These are phyloP conservation scores for Hypoxylon sp. DNA, from an alignment of 2,329 filamentous ascomycete species.

Conservation along the genomic window DNA sequence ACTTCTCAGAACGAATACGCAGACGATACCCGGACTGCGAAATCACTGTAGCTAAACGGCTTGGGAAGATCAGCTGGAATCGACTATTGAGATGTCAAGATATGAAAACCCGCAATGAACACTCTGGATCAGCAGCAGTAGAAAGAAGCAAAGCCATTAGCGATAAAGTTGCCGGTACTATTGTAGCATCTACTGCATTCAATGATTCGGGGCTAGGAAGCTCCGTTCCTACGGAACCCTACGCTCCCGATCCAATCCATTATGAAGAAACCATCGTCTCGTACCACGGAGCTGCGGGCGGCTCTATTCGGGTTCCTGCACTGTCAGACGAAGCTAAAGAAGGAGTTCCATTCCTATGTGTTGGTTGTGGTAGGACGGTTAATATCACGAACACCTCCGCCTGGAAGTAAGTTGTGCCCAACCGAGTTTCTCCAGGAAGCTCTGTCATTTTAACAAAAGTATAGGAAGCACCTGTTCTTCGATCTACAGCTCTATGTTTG, in stretches of 20 bases:
- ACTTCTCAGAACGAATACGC: not conserved
- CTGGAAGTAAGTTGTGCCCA: constrained; percentile 26
- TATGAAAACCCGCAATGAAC: not conserved
- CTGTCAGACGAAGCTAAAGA: constrained; percentile 28
- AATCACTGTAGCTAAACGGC: not conserved
- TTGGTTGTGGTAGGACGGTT: constrained; percentile 24
- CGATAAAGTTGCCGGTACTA: not conserved
- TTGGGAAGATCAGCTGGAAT: not conserved
- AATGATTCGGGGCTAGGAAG: not conserved
- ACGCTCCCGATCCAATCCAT: not conserved
- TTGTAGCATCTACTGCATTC: not conserved
- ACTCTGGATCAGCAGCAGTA: not conserved
- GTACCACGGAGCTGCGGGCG: constrained; percentile 28
- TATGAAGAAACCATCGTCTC: constrained; percentile 38
- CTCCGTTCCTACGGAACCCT: not conserved
- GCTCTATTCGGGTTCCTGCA: constrained; percentile 27
- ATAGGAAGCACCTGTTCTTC: not conserved
- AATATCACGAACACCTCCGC: constrained; percentile 21
- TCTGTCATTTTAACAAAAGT: not conserved
- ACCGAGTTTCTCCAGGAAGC: not conserved
- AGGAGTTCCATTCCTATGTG: constrained; percentile 20
- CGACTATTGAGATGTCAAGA: constrained; percentile 1
- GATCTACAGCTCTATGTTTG: not conserved
- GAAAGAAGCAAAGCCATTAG: not conserved
- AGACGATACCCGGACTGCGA: not conserved